Evolutionary conservation across 108 stramenopile species (phyloP).

Genomic region (Discostella stelligeroides): DNA sequence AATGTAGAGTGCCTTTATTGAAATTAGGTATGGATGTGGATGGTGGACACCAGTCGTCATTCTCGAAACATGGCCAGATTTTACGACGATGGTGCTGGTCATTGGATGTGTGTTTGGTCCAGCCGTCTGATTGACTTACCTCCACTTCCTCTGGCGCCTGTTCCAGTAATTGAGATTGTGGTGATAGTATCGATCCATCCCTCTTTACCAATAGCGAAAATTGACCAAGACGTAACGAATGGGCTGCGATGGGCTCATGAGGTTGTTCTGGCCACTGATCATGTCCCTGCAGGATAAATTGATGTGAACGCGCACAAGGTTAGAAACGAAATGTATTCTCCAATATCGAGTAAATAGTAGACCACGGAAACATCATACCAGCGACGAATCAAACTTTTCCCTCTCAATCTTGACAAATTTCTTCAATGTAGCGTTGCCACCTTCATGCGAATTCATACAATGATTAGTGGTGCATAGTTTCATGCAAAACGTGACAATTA

Average conservation of each 20-base stretch:
- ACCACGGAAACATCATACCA: slow-evolving; percentile 47
- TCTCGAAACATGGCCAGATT: slow-evolving; percentile 66
- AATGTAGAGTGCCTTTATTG: slow-evolving; percentile 55
- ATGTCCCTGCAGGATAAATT: slow-evolving; percentile 43
- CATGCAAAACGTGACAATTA: too few species aligned
- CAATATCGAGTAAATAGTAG: too few species aligned
- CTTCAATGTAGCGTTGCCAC: slow-evolving; percentile 83
- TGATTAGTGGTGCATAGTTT: too few species aligned
- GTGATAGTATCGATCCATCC: slow-evolving; percentile 43
- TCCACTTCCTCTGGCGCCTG: not conserved
- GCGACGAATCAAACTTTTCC: slow-evolving; percentile 63
- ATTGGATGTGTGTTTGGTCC: not conserved
- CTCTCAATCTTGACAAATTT: slow-evolving; percentile 82
- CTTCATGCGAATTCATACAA: not conserved
- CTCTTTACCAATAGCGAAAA: slow-evolving; percentile 82
- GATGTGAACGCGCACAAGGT: not conserved
- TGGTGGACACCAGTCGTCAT: slow-evolving; percentile 88
- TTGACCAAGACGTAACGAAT: slow-evolving; percentile 71
- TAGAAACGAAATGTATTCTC: too few species aligned
- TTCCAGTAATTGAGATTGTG: not conserved
- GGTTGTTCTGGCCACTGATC: slow-evolving; percentile 72
- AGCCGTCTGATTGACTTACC: too few species aligned
- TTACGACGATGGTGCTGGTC: slow-evolving; percentile 18
- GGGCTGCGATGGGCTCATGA: slow-evolving; percentile 63
- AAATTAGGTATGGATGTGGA: slow-evolving; percentile 66